Base-by-base conservation (phyloP, 441 rosid genomes). In the Populus trichocarpa region DNA sequence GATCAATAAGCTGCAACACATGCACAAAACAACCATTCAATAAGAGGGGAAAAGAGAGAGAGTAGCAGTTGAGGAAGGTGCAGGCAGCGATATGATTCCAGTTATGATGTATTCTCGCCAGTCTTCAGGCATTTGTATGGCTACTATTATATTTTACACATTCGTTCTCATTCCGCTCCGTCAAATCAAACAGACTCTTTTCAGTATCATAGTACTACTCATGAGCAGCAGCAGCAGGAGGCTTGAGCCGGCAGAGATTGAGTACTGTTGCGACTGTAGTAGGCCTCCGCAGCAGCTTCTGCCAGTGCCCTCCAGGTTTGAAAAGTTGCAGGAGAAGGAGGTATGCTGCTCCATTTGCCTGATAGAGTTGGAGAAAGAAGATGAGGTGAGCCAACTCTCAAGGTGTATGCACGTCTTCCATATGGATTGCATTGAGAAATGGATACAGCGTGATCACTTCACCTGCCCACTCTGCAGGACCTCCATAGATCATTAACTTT, bases 401-500 rank as follows among this genome's bases (percentile, higher is more conserved):
- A 84, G 85, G 73, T 90, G 98, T 35, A 71, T 78, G 25, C 97
- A 90, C 72, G 84, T 88, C 38, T 92, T 92, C 82, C 98, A 93
- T 66, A 63, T 72, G 71, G 75, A 81, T 18, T 93, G 96, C 85
- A 88, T 90, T 20, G 85, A 87, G 23, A 78, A 80, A 68, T 93
- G 98, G 96, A 67, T 88, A 11, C 87, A 88, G 8, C 84, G 82
- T 33, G 81, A 81, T 46, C 86, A 87, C 53, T 85, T 89, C 75
- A 91, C 96, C 61, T 92, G 98, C 78, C 96, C 96, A 8, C 90
- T 93, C 28, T 92, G 98, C 76, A 80, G 96, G 80, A 83, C 90
- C 40, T 80, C 81, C 63, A 11, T 71, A 2, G 63, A 57, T 57
- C 3, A 57, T 57, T 57, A 57, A 57, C 63, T 57, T 57, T 7